Evolutionary conservation across 1,284 basidiomycete genomes (phyloP), one percentile per base, ranked within the genome.

Genomic region (Anthracocystis walkeri): DNA sequence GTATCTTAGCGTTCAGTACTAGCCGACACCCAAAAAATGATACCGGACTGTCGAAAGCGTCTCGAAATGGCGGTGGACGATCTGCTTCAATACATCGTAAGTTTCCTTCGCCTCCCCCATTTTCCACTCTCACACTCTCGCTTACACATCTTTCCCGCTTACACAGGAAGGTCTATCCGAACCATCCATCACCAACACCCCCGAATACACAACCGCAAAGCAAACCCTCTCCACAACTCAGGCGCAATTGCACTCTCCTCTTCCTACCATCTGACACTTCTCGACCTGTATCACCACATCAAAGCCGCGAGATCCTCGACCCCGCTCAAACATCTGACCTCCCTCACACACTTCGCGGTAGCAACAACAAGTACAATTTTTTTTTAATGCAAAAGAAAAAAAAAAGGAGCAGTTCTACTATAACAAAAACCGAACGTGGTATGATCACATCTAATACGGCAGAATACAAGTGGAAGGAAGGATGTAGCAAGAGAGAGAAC

Each of bases 1-100:
- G 7, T 40, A 3, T 14, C 0, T 3, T 40, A 69, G 74, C 55
- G 61, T 14, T 52, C 73, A 33, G 79, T 82, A 0, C 53, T 80
- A 1, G 16, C 66, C 48, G 80, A 82, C 53, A 68, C 70, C 25
- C 44, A 65, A 8, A 78, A 82, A 40, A 82, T 82, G 80, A 66
- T 82, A 18, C 80, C 80, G 2, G 80, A 82, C 49, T 79, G 79
- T 21, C 55, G 63, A 12, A 77, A 65, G 49, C 40, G 80, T 0
- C 45, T 82, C 3, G 65, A 78, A 18, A 12, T 65, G 0, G 78
- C 77, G 0, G 52, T 56, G 1, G 73, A 74, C 46, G 80, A 82
- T 16, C 56, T 82, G 18, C 6, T 57, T 11, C 40, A 45, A n/a
- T 65, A 70, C 41, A 7, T 79, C 14, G 79, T 81, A 67, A 58